Base-by-base conservation (phyloP, 495 filamentous ascomycete genomes). In the Peziza echinospora region DNA sequence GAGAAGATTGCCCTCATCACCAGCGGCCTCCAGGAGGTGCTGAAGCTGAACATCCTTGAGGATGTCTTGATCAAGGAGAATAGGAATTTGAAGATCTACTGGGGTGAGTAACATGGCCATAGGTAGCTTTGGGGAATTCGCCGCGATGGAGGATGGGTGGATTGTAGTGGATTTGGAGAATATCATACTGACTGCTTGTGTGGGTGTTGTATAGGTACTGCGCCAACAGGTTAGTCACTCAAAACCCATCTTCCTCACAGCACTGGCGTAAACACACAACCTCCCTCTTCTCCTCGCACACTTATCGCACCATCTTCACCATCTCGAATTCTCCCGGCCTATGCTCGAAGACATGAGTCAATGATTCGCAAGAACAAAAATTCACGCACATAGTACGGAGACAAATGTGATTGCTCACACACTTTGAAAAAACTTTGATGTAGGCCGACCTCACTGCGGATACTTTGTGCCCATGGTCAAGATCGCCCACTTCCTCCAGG, bases 391-490 rank as follows among this genome's bases (percentile, higher is more conserved):
- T n/a, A n/a, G n/a, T n/a, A n/a, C n/a, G n/a, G n/a, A n/a, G n/a
- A n/a, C n/a, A n/a, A n/a, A n/a, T n/a, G n/a, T n/a, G n/a, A n/a
- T n/a, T n/a, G n/a, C n/a, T n/a, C n/a, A n/a, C n/a, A n/a, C n/a
- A n/a, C n/a, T n/a, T n/a, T n/a, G 30, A 37, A 17, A 11, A 13
- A 11, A 37, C 30, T 3, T 37, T 37, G 13, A 13, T 21, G 86
- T 80, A 2, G 86, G 84, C 0, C 64, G 71, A 51, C 83, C 82
- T 10, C 83, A 91, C 53, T 75, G 70, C 53, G 80, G 83, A 34
- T 94, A 94, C 69, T 84, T 87, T 48, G 78, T 87, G 1, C 71
- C 80, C 11, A 76, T 75, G 57, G 65, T 93, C 50, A 96, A 94
- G 63, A 76, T 96, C 54, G 86, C 84, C 25, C 76, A 97, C 55